These are phyloP conservation scores for Psilocybe subaeruginosa DNA, from an alignment of 768 basidiomycete species.

Conservation along the genomic window DNA sequence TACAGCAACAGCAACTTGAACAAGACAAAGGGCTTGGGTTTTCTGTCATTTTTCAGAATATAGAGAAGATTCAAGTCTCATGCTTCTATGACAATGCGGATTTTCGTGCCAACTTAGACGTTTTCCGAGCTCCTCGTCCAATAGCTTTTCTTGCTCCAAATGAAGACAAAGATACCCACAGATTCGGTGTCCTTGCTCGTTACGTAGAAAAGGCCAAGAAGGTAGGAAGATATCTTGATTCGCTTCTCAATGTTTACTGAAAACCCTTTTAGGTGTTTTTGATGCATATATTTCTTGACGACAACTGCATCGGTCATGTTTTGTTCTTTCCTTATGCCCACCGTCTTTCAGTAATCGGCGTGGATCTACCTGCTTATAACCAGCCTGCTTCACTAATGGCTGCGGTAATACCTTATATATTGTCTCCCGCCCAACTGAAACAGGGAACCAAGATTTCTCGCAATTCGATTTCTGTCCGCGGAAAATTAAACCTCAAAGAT, in stretches of 20 bases:
- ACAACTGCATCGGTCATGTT: constrained; percentile 50
- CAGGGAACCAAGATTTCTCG: neutral
- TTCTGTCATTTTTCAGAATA: constrained; percentile 44
- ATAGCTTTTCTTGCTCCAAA: constrained; percentile 50
- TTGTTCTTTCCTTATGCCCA: constrained; percentile 51
- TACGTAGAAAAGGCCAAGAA: constrained; percentile 51
- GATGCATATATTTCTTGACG: constrained; percentile 50
- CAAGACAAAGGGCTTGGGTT: constrained; percentile 46
- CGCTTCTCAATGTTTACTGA: neutral
- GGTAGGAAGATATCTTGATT: constrained; percentile 34
- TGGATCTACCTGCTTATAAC: constrained; percentile 40
- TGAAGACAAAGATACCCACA: constrained; percentile 38
- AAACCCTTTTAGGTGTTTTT: constrained; percentile 45
- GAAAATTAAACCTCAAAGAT: neutral
- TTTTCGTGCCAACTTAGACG: constrained; percentile 46
- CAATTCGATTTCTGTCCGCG: neutral
- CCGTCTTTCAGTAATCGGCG: constrained; percentile 11
- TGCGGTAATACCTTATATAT: constrained; percentile 51
- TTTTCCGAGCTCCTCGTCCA: constrained; percentile 55
- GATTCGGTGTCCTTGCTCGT: constrained; percentile 41
- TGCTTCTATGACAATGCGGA: constrained; percentile 54
- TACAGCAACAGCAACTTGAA: constrained; percentile 49
- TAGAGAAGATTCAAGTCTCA: constrained; percentile 44
- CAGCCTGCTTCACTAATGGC: constrained; percentile 41
- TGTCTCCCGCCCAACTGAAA: constrained; percentile 37